phyloP scores from a whole-genome alignment of 2,329 filamentous ascomycete genomes.

The Ophiostoma australiae region DNA sequence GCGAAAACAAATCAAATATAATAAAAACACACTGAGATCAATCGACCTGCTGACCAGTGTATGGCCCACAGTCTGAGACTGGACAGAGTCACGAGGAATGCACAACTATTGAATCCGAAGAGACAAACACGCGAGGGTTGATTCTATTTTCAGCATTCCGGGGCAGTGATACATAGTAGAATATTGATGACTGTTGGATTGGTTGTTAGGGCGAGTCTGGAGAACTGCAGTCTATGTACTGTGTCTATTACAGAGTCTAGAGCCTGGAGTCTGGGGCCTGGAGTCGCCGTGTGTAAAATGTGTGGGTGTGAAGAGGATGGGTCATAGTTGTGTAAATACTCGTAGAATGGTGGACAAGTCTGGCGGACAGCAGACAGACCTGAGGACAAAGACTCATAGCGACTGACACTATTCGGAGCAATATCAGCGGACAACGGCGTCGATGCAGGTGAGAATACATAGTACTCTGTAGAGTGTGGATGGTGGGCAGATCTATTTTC shows the following conservation, averaged over 20 bases:
- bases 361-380: not conserved
- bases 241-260: not conserved
- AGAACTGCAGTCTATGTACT: not conserved
- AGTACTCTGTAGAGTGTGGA: not conserved
- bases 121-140: not conserved
- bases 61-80: slow-evolving; percentile 1
- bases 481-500: not conserved
- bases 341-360: not conserved
- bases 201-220: not conserved
- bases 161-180: not conserved
- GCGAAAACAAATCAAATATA: not conserved
- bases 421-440: not conserved
- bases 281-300: slow-evolving; percentile 1
- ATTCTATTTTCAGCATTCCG: slow-evolving; percentile 6
- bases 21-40: not conserved
- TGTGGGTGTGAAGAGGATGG: not conserved
- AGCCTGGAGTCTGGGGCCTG: not conserved
- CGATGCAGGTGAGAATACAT: not conserved
- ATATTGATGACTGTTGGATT: slow-evolving; percentile 4
- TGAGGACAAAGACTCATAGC: not conserved
- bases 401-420: not conserved
- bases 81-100: not conserved
- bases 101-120: not conserved
- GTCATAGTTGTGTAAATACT: not conserved
- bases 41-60: not conserved